Base-by-base conservation (phyloP, 148 eudicot genomes). In the Oxyria digyna region DNA sequence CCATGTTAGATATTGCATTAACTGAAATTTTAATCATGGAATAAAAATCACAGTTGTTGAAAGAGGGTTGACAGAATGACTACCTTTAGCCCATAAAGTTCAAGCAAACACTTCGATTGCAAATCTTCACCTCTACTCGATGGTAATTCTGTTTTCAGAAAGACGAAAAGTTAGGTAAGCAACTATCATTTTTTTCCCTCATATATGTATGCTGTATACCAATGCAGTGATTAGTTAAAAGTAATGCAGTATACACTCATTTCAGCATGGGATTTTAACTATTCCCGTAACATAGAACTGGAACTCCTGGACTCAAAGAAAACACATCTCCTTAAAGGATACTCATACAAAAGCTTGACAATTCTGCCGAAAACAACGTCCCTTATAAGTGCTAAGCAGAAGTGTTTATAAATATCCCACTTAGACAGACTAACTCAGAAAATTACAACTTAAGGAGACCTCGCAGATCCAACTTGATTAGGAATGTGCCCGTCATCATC, bases 61-160 rank as follows among this genome's bases (percentile, higher is more conserved):
- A 31, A 59, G 37, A 27, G 20, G 18, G 10, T 29, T 14, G 18
- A 59, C 37, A 59, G 38, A 52, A 52, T 29, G 8, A 59, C 37
- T 85, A 95, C 99, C 99, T 95, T 95, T 38, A 95, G 82, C 62
- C 97, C 99, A 82, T 95, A 91, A 67, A 95, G 97, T 79, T 95
- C 99, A 78, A 95, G 91, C 91, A 95, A 78, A 83, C 99, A 95
- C 77, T 89, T 95, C 17, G 96, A 78, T 73, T 95, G 99, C 78
- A 95, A 78, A 80, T 89, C 89, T 78, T 91, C 99, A 6, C 99
- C 99, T 82, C 91, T 87, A 81, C 78, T 91, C 70, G 99, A 77
- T 31, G 99, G 99, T 78, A 95, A 76, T 79, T 91, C 99, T 95
- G 91, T 18, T 21, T 52, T 13, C 3, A 31, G 2, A 59, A 31